Percentiles rank a stretch among this genome's conserved stretches.
These are phyloP conservation scores for Gossypium mustelinum DNA, from an alignment of 345 rosid genomes.

Conservation along the genomic window DNA sequence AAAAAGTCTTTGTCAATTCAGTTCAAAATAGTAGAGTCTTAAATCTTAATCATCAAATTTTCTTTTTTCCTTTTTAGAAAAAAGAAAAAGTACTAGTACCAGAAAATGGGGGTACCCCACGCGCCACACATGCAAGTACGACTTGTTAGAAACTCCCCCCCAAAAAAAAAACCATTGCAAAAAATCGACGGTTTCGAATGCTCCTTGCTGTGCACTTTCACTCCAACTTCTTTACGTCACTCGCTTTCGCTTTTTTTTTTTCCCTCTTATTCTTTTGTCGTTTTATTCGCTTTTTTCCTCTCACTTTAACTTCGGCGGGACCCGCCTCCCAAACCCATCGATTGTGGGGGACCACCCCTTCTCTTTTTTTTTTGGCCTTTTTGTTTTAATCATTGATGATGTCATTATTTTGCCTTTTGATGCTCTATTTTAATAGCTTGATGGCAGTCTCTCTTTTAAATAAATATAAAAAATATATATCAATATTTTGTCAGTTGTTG, in stretches of 20 bases:
- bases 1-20: too few relatives aligned
- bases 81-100: background rate
- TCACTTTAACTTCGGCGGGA: conserved; percentile 13
- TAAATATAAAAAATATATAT: too few relatives aligned
- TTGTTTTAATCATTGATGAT: background rate
- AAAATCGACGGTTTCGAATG: conserved; percentile 23
- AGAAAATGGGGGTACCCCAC: background rate
- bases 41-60: background rate
- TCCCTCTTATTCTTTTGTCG: conserved; percentile 11
- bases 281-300: background rate
- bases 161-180: too few relatives aligned
- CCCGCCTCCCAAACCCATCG: conserved; percentile 9
- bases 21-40: too few relatives aligned
- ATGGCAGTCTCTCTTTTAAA: background rate
- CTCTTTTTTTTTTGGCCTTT: background rate
- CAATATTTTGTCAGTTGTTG: background rate
- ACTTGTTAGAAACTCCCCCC: background rate
- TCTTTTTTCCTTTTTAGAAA: background rate
- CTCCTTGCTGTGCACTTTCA: background rate
- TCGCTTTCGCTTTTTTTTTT: conserved; percentile 2
- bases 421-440: background rate
- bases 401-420: background rate
- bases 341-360: conserved; percentile 13
- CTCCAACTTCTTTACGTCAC: conserved; percentile 21
- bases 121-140: conserved; percentile 17